Conservation (phyloP, 441 rosid genomes). For the Theobroma grandiflorum region DNA sequence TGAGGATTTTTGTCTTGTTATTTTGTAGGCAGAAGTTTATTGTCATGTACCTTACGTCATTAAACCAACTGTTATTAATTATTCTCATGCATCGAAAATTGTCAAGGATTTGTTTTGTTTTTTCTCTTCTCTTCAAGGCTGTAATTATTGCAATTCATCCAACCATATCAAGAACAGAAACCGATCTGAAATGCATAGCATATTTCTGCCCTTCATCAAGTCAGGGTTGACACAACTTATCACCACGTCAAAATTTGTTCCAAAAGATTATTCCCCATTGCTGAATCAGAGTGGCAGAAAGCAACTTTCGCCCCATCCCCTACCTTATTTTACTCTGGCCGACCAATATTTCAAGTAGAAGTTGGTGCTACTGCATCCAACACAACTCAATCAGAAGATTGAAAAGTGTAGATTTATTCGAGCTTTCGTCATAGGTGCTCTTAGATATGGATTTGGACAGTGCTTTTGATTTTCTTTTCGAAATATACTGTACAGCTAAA, state of each 20-base stretch:
- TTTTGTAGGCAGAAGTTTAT: neutral
- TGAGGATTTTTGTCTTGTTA: neutral
- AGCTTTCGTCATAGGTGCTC: constrained; percentile 11
- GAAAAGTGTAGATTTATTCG: neutral
- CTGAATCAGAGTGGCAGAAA: neutral
- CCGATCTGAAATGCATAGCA: neutral
- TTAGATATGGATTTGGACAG: neutral
- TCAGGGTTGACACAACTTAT: constrained; percentile 24
- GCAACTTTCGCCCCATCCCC: neutral
- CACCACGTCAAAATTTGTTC: neutral
- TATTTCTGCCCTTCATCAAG: constrained; percentile 12
- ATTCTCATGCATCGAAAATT: neutral
- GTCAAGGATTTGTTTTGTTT: neutral
- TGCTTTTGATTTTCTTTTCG: neutral
- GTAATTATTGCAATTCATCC: neutral
- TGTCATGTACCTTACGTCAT: neutral
- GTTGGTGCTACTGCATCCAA: neutral
- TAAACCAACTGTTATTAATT: neutral
- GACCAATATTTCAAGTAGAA: neutral
- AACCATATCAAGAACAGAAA: neutral
- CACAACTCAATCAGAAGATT: neutral
- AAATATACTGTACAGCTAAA: neutral
- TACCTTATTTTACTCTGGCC: neutral
- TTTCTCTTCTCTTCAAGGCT: neutral
- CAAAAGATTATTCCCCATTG: neutral